Base-by-base conservation (phyloP, 495 filamentous ascomycete genomes). In the Talaromyces stipitatus region DNA sequence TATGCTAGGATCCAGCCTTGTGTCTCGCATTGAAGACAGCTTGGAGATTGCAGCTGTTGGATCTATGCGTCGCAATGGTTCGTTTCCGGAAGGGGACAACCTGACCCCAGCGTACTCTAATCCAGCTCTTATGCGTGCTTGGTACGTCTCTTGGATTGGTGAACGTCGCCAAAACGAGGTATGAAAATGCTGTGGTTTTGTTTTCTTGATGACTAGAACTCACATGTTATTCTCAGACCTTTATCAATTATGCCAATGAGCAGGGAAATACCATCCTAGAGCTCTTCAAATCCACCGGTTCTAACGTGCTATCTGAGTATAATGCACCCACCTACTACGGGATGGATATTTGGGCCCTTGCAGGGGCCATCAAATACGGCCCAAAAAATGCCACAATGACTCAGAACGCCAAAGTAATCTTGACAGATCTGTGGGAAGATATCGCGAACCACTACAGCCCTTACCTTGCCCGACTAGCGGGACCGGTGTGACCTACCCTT, bases 301-400 rank as follows among this genome's bases (percentile, higher is more conserved):
- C 59, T 1, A 61, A 68, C 46, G 59, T 63, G 8, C 60, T 68
- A 0, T 58, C 57, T 7, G 65, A 68, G 53, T 68, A 66, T 43
- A 68, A 68, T 46, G 65, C 65, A 10, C 61, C 61, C 2, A 68
- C 65, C 0, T 68, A 64, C 54, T 68, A 66, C 38, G 65, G 65
- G 26, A 62, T 64, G 60, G 65, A 66, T 56, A 61, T 56, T 11
- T 68, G 65, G 65, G 65, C 65, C 2, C 58, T 68, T 1, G 63
- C 60, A 2, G 65, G 63, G 4, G 62, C 57, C 18, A 61, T 68
- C 16, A 68, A 68, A 51, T 68, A 68, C 20, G 65, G 61, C 3
- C 63, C 65, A 2, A 33, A 54, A 20, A 61, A 58, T 33, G 27
- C 57, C 1, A 45, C 61, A 14, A 66, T 68, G 54, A 66, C 58